phyloP scores from a whole-genome alignment of 495 filamentous ascomycete genomes.

The Glarea lozoyensis region DNA sequence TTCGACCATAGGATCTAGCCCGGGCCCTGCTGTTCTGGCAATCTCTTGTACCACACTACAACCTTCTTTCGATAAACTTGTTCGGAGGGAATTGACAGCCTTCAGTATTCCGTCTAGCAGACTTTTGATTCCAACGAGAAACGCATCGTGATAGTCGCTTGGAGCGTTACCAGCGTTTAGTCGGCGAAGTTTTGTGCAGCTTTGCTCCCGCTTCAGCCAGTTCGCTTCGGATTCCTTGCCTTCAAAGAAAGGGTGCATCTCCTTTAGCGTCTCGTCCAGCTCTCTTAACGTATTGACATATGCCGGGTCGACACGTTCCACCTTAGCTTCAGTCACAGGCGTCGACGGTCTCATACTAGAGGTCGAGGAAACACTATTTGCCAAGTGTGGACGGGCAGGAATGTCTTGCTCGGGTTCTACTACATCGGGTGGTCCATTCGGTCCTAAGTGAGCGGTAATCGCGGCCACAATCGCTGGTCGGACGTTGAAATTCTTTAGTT shows the following conservation, averaged over 20 bases:
- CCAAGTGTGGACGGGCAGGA: constrained; percentile 31
- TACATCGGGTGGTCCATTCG: constrained; percentile 40
- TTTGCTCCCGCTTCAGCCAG: constrained; percentile 79
- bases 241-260: constrained; percentile 76
- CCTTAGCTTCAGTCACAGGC: constrained; percentile 44
- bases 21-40: constrained; percentile 63
- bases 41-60: constrained; percentile 82
- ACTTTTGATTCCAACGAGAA: constrained; percentile 57
- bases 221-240: constrained; percentile 87
- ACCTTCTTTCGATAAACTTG: constrained; percentile 78
- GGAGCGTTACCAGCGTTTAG: constrained; percentile 79
- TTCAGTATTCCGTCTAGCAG: constrained; percentile 88
- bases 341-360: constrained; percentile 37
- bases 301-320: constrained; percentile 65
- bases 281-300: constrained; percentile 76
- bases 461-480: constrained; percentile 73
- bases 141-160: constrained; percentile 61
- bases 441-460: constrained; percentile 63
- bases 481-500: constrained; percentile 69
- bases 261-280: constrained; percentile 71
- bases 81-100: constrained; percentile 74
- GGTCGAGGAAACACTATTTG: constrained; percentile 40
- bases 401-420: constrained; percentile 25
- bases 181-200: constrained; percentile 61
- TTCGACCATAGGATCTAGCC: constrained; percentile 82